These are phyloP conservation scores for Acacia melanoxylon DNA, from an alignment of 306 rosid species.

Conservation along the genomic window DNA sequence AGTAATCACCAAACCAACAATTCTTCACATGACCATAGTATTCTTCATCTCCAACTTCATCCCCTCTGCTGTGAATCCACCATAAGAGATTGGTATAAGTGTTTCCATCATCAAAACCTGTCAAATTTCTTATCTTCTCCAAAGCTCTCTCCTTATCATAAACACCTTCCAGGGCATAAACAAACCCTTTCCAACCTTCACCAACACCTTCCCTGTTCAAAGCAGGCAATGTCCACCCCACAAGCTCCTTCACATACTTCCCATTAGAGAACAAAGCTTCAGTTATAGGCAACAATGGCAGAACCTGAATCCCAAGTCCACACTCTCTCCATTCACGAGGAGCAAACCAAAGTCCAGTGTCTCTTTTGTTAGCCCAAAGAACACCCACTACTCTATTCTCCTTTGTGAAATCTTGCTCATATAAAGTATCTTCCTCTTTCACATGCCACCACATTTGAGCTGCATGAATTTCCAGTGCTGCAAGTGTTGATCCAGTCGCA, in stretches of 20 bases:
- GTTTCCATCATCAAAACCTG: constrained; percentile 81
- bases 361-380: constrained; percentile 82
- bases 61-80: constrained; percentile 87
- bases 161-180: constrained; percentile 72
- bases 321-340: constrained; percentile 75
- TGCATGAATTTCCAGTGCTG: constrained; percentile 66
- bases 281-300: constrained; percentile 70
- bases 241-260: constrained; percentile 65
- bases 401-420: constrained; percentile 55
- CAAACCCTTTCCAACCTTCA: constrained; percentile 91
- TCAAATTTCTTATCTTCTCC: constrained; percentile 56
- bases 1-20: not conserved
- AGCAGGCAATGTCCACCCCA: constrained; percentile 75
- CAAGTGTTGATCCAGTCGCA: constrained; percentile 59
- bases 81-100: constrained; percentile 78
- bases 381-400: constrained; percentile 70
- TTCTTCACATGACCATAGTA: not conserved
- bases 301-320: constrained; percentile 72
- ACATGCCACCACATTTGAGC: constrained; percentile 92
- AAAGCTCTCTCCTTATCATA: constrained; percentile 60
- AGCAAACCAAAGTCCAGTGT: constrained; percentile 84
- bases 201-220: constrained; percentile 58
- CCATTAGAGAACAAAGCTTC: constrained; percentile 67
- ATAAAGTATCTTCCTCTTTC: constrained; percentile 45
- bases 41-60: not conserved